These are phyloP conservation scores for Trichoderma citrinoviride DNA, from an alignment of 2,329 filamentous ascomycete genomes.

Conservation along the genomic window DNA sequence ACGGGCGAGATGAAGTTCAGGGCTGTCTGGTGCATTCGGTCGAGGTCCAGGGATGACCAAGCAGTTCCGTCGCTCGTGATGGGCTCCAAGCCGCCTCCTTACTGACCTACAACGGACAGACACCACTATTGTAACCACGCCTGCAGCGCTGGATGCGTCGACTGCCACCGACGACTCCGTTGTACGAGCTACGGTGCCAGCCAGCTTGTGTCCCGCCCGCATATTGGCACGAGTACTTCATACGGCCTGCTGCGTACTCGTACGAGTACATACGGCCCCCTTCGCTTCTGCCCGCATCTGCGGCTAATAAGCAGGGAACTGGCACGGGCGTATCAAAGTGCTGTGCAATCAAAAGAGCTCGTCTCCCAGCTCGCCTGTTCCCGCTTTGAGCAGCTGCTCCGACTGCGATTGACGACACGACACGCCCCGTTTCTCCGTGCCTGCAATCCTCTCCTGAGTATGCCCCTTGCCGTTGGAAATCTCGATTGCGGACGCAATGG, in stretches of 20 bases:
- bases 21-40: not conserved
- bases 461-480: slow-evolving; percentile 9
- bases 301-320: slow-evolving; percentile 19
- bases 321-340: slow-evolving; percentile 16
- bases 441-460: slow-evolving; percentile 9
- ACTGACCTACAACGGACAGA: not conserved
- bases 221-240: slow-evolving; percentile 7
- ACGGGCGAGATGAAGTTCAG: not conserved
- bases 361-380: slow-evolving; percentile 14
- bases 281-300: slow-evolving; percentile 20
- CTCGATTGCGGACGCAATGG: slow-evolving; percentile 14
- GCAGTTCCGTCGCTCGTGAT: not conserved
- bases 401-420: slow-evolving; percentile 19
- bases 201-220: slow-evolving; percentile 11
- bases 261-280: slow-evolving; percentile 1
- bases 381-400: slow-evolving; percentile 20
- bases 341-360: slow-evolving; percentile 16
- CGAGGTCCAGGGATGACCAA: not conserved
- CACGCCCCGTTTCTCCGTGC: slow-evolving; percentile 17
- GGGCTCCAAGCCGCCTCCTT: not conserved
- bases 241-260: not conserved
- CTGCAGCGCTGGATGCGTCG: slow-evolving; percentile 3
- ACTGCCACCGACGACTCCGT: slow-evolving; percentile 5
- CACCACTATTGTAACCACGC: slow-evolving; percentile 5
- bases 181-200: slow-evolving; percentile 8